Evolutionary conservation across 1,284 basidiomycete genomes (phyloP).

Genomic region (Prillingera fragicola): DNA sequence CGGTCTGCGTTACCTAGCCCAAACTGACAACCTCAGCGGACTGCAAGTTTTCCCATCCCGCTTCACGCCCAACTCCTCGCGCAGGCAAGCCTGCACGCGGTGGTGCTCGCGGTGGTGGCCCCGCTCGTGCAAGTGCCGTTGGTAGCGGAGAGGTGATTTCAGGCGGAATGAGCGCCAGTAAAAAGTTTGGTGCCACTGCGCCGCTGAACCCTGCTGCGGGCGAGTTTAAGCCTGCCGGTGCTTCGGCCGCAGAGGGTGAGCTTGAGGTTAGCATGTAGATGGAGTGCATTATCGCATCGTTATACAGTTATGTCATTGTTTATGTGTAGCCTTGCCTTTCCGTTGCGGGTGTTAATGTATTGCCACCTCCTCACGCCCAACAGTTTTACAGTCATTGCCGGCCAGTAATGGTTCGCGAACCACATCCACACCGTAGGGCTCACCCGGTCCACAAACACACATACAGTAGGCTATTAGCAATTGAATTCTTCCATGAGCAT

Average conservation of each 20-base stretch:
- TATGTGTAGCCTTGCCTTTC: no score
- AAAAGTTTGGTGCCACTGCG: conserved; percentile 27
- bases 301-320: not conserved
- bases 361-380: no score
- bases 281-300: no score
- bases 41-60: conserved; percentile 38
- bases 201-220: conserved; percentile 28
- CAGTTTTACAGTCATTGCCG: no score
- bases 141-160: conserved; percentile 6
- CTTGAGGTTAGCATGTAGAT: conserved; percentile 19
- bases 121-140: conserved; percentile 1
- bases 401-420: no score
- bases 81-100: conserved; percentile 6
- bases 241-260: conserved; percentile 12
- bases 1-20: not conserved
- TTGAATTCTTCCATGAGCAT: no score
- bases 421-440: no score
- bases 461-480: no score
- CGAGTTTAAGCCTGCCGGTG: conserved; percentile 30
- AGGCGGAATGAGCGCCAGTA: conserved; percentile 30
- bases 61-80: conserved; percentile 25
- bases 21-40: conserved; percentile 22
- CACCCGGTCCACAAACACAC: no score
- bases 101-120: not conserved
- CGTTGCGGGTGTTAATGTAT: no score